phyloP scores from a whole-genome alignment of 2,329 filamentous ascomycete genomes.

The Pseudocercospora vitis region DNA sequence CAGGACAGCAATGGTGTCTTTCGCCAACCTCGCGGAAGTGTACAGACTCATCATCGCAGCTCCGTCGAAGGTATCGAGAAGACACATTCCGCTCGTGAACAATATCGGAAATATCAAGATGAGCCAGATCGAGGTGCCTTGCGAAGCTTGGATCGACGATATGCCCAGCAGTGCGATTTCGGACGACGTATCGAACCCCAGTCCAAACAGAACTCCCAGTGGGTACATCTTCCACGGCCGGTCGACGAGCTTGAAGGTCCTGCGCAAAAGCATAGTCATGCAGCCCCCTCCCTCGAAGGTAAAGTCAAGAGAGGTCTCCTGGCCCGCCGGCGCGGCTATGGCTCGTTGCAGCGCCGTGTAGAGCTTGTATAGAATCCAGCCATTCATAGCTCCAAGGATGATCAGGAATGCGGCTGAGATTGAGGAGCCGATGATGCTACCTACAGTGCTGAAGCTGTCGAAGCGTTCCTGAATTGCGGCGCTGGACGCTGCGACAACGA shows the following conservation, averaged over 20 bases:
- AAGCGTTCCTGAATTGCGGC: conserved; percentile 80
- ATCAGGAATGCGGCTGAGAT: conserved; percentile 83
- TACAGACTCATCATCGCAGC: conserved; percentile 95
- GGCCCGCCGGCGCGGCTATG: conserved; percentile 48
- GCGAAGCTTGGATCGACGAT: conserved; percentile 78
- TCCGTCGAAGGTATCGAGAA: conserved; percentile 88
- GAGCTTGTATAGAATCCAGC: conserved; percentile 79
- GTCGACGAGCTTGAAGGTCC: conserved; percentile 71
- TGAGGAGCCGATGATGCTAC: conserved; percentile 84
- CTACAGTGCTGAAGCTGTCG: conserved; percentile 73
- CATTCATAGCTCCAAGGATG: conserved; percentile 77
- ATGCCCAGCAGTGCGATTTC: conserved; percentile 92
- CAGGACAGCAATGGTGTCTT: conserved; percentile 82
- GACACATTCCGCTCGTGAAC: conserved; percentile 94
- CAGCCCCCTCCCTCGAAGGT: conserved; percentile 76
- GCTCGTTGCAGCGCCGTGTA: conserved; percentile 66
- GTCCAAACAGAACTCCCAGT: conserved; percentile 77
- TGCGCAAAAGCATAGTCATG: conserved; percentile 68
- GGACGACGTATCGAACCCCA: conserved; percentile 93
- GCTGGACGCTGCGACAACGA: conserved; percentile 87
- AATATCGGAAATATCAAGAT: conserved; percentile 88
- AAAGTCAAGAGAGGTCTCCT: conserved; percentile 47
- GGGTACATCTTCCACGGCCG: conserved; percentile 95
- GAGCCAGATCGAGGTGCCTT: conserved; percentile 88
- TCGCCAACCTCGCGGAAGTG: conserved; percentile 72